Base-by-base conservation (phyloP, 2,329 filamentous ascomycete genomes). In the Calonectria hongkongensis region DNA sequence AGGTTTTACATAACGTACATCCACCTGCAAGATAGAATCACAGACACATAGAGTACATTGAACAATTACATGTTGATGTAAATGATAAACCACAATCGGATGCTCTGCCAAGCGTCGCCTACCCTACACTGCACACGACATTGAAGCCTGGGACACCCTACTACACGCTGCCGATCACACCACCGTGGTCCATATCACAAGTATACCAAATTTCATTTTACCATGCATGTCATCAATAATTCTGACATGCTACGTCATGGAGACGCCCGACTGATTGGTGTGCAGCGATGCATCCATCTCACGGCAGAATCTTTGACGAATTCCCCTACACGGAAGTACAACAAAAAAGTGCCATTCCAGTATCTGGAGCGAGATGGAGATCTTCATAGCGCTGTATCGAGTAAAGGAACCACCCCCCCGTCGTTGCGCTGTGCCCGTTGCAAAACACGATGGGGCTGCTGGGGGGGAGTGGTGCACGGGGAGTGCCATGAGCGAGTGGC, bases 291-390 rank as follows among this genome's bases (percentile, higher is more conserved):
- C 41, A 27, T 21, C 18, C 41, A 54, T 41, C 54, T 70, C 39
- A 33, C 33, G n/a, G 48, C n/a, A 50, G 39, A 47, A 63, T 45
- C 39, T n/a, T 39, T 73, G 39, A 73, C 68, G 71, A 71, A 68
- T 73, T 70, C 18, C 71, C 67, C 16, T 67, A 67, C 56, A 50
- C 25, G 68, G 71, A 66, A 60, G 25, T 25, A 27, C n/a, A 60
- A 41, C 36, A 41, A 56, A 45, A 39, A 39, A 56, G 51, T 56
- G 39, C 39, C 56, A 47, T 63, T 39, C 30, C 54, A 51, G 47
- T 21, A 54, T 39, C 15, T 16, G 28, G 41, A 51, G 47, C 25
- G 64, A 67, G 58, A 71, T 71, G 36, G 69, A 67, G 63, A 67
- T 71, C 69, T 67, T 63, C 56, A 48, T 27, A 30, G 47, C 5